A percentile compares a stretch with the other conserved stretches of the same genome.
These are phyloP conservation scores for Goffeauzyma gilvescens DNA, from an alignment of 768 basidiomycete genomes.

Conservation along the genomic window DNA sequence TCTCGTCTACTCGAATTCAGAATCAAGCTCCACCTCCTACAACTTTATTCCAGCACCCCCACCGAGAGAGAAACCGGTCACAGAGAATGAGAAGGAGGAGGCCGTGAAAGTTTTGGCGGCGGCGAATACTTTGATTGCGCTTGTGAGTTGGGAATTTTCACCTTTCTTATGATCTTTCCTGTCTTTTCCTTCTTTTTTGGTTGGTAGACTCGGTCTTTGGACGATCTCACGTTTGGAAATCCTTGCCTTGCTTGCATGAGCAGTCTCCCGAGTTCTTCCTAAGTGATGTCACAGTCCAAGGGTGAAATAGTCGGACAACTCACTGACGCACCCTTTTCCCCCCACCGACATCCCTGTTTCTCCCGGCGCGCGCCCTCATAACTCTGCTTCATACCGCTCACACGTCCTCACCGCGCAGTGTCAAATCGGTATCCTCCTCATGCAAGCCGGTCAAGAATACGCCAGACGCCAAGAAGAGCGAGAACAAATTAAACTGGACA, in stretches of 20 bases:
- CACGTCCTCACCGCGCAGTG: slow-evolving; percentile 6
- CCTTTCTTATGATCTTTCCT: no score
- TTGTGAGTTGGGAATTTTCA: no score
- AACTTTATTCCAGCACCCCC: slow-evolving; percentile 12
- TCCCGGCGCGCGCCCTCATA: neutral
- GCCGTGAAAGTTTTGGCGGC: slow-evolving; percentile 67
- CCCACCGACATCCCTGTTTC: neutral
- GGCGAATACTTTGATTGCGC: slow-evolving; percentile 65
- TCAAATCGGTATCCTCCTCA: slow-evolving; percentile 24
- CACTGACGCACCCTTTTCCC: neutral
- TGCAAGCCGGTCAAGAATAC: slow-evolving; percentile 70
- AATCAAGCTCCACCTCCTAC: slow-evolving; percentile 20
- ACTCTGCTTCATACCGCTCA: neutral
- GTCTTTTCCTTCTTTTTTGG: no score
- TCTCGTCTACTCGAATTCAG: no score
- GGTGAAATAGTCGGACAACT: no score
- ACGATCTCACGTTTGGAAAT: no score
- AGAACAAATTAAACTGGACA: slow-evolving; percentile 35
- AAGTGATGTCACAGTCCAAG: no score
- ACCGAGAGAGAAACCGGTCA: no score
- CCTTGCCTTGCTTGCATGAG: no score
- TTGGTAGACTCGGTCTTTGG: no score
- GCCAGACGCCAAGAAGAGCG: slow-evolving; percentile 44
- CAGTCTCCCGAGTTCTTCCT: no score
- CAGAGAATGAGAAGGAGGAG: slow-evolving; percentile 48